phyloP scores from a whole-genome alignment of 2,329 filamentous ascomycete species.

The Exophiala oligosperma region DNA sequence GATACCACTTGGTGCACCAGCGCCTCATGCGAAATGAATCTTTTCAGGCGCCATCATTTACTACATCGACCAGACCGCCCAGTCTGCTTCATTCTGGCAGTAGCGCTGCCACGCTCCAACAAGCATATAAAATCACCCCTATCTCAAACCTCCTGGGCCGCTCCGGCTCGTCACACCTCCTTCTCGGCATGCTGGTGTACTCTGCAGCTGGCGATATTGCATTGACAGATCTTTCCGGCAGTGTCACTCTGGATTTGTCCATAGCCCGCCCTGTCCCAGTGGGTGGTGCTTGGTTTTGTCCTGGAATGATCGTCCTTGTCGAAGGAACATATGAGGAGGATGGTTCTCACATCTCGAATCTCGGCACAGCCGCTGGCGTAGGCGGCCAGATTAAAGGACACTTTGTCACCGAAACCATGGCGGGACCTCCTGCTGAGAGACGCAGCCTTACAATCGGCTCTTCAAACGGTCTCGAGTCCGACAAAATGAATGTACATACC shows the following conservation, averaged over 20 bases:
- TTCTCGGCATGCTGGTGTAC: slow-evolving; percentile 79
- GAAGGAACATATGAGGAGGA: slow-evolving; percentile 98
- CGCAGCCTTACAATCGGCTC: slow-evolving; percentile 76
- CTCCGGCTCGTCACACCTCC: slow-evolving; percentile 78
- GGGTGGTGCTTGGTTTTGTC: slow-evolving; percentile 86
- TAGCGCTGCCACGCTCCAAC: slow-evolving; percentile 53
- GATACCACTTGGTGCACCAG: slow-evolving; percentile 90
- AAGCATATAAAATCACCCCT: slow-evolving; percentile 83
- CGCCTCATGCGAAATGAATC: slow-evolving; percentile 88
- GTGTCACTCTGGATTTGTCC: slow-evolving; percentile 78
- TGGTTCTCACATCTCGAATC: slow-evolving; percentile 65
- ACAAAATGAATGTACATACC: slow-evolving; percentile 27
- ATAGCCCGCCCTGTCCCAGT: slow-evolving; percentile 80
- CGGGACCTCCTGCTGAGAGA: slow-evolving; percentile 87
- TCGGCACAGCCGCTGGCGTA: slow-evolving; percentile 69
- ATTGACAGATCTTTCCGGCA: slow-evolving; percentile 83
- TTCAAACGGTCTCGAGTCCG: slow-evolving; percentile 46
- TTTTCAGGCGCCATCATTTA: slow-evolving; percentile 80
- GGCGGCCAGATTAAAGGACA: slow-evolving; percentile 89
- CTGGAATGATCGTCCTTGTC: slow-evolving; percentile 92
- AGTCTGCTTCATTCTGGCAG: slow-evolving; percentile 62
- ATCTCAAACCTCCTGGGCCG: slow-evolving; percentile 75
- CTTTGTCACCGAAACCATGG: slow-evolving; percentile 87
- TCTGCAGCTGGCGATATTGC: slow-evolving; percentile 75
- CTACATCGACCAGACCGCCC: slow-evolving; percentile 54